Percentiles rank a stretch among this genome's conserved stretches.
Evolutionary conservation across 768 basidiomycete species (phyloP).

Genomic region (Pleurotus cornucopiae): DNA sequence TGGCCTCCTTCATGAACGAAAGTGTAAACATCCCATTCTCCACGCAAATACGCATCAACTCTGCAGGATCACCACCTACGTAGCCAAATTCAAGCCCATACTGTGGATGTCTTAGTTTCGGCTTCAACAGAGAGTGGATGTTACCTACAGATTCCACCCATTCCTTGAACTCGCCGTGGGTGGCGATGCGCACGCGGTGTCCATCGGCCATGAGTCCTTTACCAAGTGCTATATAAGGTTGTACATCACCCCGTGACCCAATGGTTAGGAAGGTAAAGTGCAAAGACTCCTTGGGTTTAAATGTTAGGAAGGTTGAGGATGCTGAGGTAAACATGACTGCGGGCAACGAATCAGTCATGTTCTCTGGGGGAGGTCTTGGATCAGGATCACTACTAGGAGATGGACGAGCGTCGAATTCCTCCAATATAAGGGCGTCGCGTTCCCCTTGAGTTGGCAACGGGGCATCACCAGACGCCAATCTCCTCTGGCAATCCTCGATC

Average conservation of each 20-base stretch:
- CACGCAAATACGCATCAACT: conserved; percentile 95
- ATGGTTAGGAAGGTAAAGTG: conserved; percentile 95
- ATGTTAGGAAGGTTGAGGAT: conserved; percentile 95
- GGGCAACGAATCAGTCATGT: conserved; percentile 65
- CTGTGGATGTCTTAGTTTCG: conserved; percentile 32
- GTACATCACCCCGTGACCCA: conserved; percentile 94
- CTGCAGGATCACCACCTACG: conserved; percentile 96
- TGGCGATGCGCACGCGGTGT: conserved; percentile 86
- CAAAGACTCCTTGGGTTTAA: conserved; percentile 83
- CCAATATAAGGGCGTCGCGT: conserved; percentile 74
- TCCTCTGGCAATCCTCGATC: conserved; percentile 65
- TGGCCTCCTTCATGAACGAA: conserved; percentile 86
- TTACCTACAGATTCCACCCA: conserved; percentile 90
- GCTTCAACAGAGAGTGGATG: conserved; percentile 3
- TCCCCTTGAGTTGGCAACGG: conserved; percentile 45
- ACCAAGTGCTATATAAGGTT: conserved; percentile 94
- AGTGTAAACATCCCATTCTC: conserved; percentile 98
- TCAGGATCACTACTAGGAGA: conserved; percentile 34
- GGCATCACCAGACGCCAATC: conserved; percentile 40
- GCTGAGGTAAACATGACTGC: conserved; percentile 96
- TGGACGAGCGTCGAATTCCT: conserved; percentile 69
- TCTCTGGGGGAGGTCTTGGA: conserved; percentile 45
- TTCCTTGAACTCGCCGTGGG: conserved; percentile 89
- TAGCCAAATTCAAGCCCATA: conserved; percentile 94
- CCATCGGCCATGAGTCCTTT: conserved; percentile 90